These are phyloP conservation scores for Arabis hirsuta DNA, from an alignment of 345 rosid species.

Conservation along the genomic window DNA sequence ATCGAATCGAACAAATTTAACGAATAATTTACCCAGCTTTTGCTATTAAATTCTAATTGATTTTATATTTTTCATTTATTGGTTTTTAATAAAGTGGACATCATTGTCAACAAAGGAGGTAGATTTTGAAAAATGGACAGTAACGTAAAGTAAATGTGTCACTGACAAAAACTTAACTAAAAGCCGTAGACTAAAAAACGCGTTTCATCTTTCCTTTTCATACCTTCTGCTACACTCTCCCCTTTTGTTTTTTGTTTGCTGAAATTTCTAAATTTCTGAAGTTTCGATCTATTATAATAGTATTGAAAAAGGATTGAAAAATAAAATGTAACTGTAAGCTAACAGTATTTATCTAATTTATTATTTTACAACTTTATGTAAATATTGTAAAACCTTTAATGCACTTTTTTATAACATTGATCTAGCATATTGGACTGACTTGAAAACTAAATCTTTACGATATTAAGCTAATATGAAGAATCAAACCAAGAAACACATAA, in stretches of 20 bases:
- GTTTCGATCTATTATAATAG: neutral
- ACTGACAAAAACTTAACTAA: conserved; percentile 33
- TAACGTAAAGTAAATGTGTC: conserved; percentile 39
- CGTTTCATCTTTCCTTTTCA: conserved; percentile 18
- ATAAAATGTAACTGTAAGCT: neutral
- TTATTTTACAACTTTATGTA: neutral
- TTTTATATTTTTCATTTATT: neutral
- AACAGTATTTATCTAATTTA: neutral
- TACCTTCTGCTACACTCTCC: conserved; percentile 26
- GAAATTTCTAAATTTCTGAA: neutral
- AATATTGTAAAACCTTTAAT: neutral
- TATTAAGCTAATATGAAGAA: too few species aligned
- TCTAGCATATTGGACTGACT: neutral
- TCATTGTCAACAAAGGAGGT: conserved; percentile 35
- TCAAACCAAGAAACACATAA: neutral
- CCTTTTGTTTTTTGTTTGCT: neutral
- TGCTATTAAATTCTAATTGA: conserved; percentile 15
- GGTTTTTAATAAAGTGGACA: conserved; percentile 17
- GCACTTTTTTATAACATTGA: neutral
- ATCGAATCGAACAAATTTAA: too few species aligned
- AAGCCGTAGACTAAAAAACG: conserved; percentile 16
- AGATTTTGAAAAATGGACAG: conserved; percentile 11
- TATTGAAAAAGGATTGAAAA: neutral
- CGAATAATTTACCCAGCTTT: too few species aligned
- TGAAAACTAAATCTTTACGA: neutral